Conservation (phyloP, 75 land plant species). For the Pinus tabuliformis region DNA sequence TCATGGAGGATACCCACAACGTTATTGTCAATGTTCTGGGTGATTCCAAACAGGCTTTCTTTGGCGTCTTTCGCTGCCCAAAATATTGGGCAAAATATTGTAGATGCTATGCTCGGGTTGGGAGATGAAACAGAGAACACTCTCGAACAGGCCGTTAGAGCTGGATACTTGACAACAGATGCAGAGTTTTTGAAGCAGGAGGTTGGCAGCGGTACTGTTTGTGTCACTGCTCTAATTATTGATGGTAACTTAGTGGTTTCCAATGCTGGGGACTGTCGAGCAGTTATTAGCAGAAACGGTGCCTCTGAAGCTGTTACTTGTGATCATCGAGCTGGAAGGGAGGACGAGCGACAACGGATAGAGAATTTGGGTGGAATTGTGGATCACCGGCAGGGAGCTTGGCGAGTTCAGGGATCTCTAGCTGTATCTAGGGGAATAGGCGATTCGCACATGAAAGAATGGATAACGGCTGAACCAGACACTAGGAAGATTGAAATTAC, state of each 20-base stretch:
- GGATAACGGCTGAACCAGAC: conserved; percentile 65
- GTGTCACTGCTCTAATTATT: conserved; percentile 35
- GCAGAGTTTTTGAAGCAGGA: conserved; percentile 12
- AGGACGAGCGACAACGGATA: conserved; percentile 63
- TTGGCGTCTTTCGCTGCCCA: conserved; percentile 26
- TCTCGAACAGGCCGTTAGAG: conserved; percentile 5
- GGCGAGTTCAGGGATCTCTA: conserved; percentile 63
- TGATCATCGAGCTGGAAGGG: conserved; percentile 45
- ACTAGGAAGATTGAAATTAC: conserved; percentile 20
- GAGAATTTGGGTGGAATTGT: conserved; percentile 59
- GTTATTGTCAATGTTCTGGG: too few relatives aligned
- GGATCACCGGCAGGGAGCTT: conserved; percentile 36
- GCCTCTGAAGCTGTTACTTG: conserved; percentile 42
- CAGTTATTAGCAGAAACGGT: conserved; percentile 56
- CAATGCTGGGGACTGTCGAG: conserved; percentile 73
- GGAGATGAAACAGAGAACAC: background rate
- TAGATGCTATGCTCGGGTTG: background rate
- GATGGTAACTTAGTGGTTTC: conserved; percentile 47
- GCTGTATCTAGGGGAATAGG: conserved; percentile 69
- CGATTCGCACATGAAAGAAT: conserved; percentile 54
- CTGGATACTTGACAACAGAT: conserved; percentile 16
- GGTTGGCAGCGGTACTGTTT: conserved; percentile 12
- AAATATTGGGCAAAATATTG: conserved; percentile 11
- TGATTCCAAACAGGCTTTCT: conserved; percentile 17
- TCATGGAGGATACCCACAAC: too few relatives aligned